Conservation (phyloP, 352 stramenopile genomes). For the Globisporangium abappressorium region DNA sequence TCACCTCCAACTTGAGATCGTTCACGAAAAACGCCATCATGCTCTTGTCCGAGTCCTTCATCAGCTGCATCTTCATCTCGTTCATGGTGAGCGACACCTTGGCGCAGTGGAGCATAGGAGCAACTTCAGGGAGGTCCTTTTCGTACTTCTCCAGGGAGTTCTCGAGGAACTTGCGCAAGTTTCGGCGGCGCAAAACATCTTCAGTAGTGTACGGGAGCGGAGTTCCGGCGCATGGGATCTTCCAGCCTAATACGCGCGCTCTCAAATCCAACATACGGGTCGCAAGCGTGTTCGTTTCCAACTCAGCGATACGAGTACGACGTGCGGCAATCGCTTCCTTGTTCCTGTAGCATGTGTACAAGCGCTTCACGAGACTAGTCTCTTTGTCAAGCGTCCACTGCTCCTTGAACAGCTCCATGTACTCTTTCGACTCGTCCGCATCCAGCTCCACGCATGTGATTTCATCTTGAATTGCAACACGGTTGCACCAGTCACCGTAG, state of each 20-base stretch:
- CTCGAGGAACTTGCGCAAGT: slow-evolving; percentile 63
- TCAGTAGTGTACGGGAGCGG: slow-evolving; percentile 43
- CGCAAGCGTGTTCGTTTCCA: slow-evolving; percentile 61
- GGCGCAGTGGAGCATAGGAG: slow-evolving; percentile 60
- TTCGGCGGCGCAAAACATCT: slow-evolving; percentile 40
- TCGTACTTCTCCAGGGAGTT: slow-evolving; percentile 69
- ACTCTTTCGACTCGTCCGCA: slow-evolving; percentile 44
- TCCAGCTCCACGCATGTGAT: slow-evolving; percentile 57
- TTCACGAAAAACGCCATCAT: slow-evolving; percentile 60
- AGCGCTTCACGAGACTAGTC: slow-evolving; percentile 31
- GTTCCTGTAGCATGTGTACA: slow-evolving; percentile 37
- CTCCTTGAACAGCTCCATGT: slow-evolving; percentile 50
- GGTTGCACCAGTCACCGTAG: slow-evolving; percentile 70
- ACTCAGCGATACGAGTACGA: slow-evolving; percentile 34
- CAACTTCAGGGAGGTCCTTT: slow-evolving; percentile 29
- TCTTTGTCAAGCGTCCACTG: slow-evolving; percentile 63
- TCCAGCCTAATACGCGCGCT: slow-evolving; percentile 54
- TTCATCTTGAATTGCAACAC: slow-evolving; percentile 56
- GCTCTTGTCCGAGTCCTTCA: slow-evolving; percentile 43
- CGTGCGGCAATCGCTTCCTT: slow-evolving; percentile 45
- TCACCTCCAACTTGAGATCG: slow-evolving; percentile 45
- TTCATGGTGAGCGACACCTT: slow-evolving; percentile 52
- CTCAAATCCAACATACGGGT: slow-evolving; percentile 61
- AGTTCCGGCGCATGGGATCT: slow-evolving; percentile 54
- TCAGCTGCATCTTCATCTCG: slow-evolving; percentile 44